Base-by-base conservation (phyloP, 768 basidiomycete genomes). In the Paxillus rubicundulus region DNA sequence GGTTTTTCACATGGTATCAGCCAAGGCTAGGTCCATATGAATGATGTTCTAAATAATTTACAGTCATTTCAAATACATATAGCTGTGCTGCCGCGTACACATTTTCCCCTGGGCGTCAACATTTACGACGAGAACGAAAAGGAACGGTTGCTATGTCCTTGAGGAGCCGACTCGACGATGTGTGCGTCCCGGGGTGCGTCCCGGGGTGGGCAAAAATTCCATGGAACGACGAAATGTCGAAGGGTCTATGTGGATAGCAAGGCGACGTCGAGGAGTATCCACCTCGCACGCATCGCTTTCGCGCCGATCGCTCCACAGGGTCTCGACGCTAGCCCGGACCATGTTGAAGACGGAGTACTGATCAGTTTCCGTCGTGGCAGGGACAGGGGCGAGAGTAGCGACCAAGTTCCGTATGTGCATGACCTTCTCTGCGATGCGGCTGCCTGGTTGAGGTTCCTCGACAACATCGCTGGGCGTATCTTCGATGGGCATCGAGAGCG, bases 351-450 rank as follows among this genome's bases (percentile, higher is more conserved):
- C 17, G 17, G 62, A 58, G 33, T 12, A 44, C 7, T 50, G 54
- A 9, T 57, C 49, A 18, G 10, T 18, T 43, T 65, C 61, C 2
- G 54, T 54, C 20, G 60, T 62, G 2, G 63, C 61, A 9, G 63
- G 63, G 37, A 64, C 40, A 24, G 60, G 63, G 6, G 57, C 18
- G 46, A 65, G 63, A 33, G 57, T 30, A 10, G 63, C 52, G 51
- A 52, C 51, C 34, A 54, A n/a, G 42, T 55, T 57, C 43, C 44
- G 60, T 36, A 65, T 55, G 46, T 65, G 63, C 30, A 39, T 3
- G 45, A 63, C 58, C 52, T 63, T 63, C 40, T 58, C 55, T 30
- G 58, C 55, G 50, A 57, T 64, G 3, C 63, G 55, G 37, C 45
- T 47, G 27, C 55, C 55, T 5, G 47, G 53, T 41, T 33, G 60